These are phyloP conservation scores for Erigeron philadelphicus DNA, from an alignment of 140 eudicot genomes.

Conservation along the genomic window DNA sequence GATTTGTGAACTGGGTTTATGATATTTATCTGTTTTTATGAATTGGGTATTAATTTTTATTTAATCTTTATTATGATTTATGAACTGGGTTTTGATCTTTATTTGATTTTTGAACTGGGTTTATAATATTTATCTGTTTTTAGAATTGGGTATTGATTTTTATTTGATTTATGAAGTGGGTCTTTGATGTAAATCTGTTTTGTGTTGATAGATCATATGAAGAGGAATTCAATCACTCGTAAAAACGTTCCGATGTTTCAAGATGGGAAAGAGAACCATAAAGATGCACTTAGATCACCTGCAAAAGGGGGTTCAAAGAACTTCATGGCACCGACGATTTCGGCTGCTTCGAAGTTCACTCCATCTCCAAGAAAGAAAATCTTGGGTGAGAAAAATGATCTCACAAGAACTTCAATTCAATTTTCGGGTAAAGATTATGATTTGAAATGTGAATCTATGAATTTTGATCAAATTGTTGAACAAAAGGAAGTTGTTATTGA, in stretches of 20 bases:
- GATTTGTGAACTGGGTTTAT: neutral
- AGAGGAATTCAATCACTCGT: constrained; percentile 29
- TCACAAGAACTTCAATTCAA: constrained; percentile 50
- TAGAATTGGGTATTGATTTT: no score
- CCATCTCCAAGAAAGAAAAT: constrained; percentile 84
- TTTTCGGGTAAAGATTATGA: constrained; percentile 41
- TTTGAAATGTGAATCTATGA: constrained; percentile 23
- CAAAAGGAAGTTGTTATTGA: constrained; percentile 36
- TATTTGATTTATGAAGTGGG: neutral
- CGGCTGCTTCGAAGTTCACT: constrained; percentile 82
- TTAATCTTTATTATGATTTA: no score
- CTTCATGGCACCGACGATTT: constrained; percentile 88
- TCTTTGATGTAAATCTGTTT: constrained; percentile 1
- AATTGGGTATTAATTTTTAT: neutral
- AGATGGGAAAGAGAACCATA: constrained; percentile 78
- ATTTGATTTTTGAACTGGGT: neutral
- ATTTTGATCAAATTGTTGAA: constrained; percentile 19
- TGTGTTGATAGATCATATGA: constrained; percentile 33
- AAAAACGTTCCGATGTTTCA: constrained; percentile 36
- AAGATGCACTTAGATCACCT: constrained; percentile 37
- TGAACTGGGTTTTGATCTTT: neutral
- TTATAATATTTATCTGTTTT: neutral
- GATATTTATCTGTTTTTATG: neutral
- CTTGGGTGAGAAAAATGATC: constrained; percentile 70
- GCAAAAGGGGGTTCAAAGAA: constrained; percentile 51